phyloP scores from a whole-genome alignment of 768 basidiomycete genomes.

The Udeniomyces megalosporus region DNA sequence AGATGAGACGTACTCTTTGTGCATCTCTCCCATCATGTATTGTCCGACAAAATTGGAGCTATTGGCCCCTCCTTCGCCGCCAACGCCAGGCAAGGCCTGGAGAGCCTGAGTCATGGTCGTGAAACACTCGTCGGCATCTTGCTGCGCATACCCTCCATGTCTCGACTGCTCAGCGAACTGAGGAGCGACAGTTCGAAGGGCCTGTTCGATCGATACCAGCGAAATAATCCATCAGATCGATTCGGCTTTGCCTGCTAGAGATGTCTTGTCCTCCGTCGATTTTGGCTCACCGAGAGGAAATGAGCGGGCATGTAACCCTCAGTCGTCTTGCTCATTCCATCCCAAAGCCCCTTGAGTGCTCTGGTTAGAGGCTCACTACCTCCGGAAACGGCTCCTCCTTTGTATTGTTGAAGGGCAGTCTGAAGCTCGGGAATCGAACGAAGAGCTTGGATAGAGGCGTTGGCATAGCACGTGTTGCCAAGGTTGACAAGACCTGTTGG shows the following conservation, averaged over 20 bases:
- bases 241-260: too few species aligned
- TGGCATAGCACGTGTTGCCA: slow-evolving; percentile 51
- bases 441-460: slow-evolving; percentile 83
- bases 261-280: too few species aligned
- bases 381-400: neutral
- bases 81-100: slow-evolving; percentile 42
- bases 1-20: slow-evolving; percentile 41
- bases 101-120: slow-evolving; percentile 54
- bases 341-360: slow-evolving; percentile 39
- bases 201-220: slow-evolving; percentile 8
- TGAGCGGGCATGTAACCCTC: slow-evolving; percentile 52
- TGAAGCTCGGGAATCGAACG: slow-evolving; percentile 82
- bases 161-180: slow-evolving; percentile 66
- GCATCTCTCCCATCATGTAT: slow-evolving; percentile 62
- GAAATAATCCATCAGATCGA: neutral
- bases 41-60: slow-evolving; percentile 55
- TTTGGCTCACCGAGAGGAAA: slow-evolving; percentile 42
- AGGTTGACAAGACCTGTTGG: slow-evolving; percentile 28
- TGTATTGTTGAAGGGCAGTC: slow-evolving; percentile 38
- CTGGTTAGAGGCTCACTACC: slow-evolving; percentile 10
- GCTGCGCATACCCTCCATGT: slow-evolving; percentile 57
- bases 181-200: slow-evolving; percentile 58
- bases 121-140: slow-evolving; percentile 91
- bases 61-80: slow-evolving; percentile 21
- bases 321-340: slow-evolving; percentile 54